A percentile compares a stretch with the other conserved stretches of the same genome.
phyloP scores from a whole-genome alignment of 2,329 filamentous ascomycete genomes.

The Sordariomycetes sp. region DNA sequence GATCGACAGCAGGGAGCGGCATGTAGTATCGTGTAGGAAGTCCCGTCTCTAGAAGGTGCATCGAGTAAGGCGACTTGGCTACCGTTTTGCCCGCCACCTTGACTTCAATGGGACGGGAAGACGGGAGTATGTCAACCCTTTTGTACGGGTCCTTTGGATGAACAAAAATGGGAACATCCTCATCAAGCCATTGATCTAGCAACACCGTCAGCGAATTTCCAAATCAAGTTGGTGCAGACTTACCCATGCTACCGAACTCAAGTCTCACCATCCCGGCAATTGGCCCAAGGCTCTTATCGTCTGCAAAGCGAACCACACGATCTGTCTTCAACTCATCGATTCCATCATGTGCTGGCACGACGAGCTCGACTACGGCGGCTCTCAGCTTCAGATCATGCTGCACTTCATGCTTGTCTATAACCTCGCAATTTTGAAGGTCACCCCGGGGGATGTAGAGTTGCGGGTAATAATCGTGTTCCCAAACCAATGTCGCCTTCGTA shows the following conservation, averaged over 20 bases:
- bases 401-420: conserved; percentile 16
- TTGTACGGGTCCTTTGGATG: conserved; percentile 63
- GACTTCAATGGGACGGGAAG: conserved; percentile 42
- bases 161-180: conserved; percentile 47
- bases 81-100: conserved; percentile 35
- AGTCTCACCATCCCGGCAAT: conserved; percentile 22
- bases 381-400: conserved; percentile 11
- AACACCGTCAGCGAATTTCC: too few relatives aligned
- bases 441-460: conserved; percentile 29
- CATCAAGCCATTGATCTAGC: conserved; percentile 36
- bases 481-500: conserved; percentile 24
- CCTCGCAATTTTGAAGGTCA: conserved; percentile 17
- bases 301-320: conserved; percentile 26
- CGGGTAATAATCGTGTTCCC: conserved; percentile 39
- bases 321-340: conserved; percentile 17
- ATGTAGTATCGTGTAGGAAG: conserved; percentile 52
- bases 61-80: conserved; percentile 31
- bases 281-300: conserved; percentile 23
- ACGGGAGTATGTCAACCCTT: conserved; percentile 51
- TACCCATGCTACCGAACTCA: conserved; percentile 25
- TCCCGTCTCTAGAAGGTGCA: conserved; percentile 53
- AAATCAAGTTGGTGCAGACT: too few relatives aligned
- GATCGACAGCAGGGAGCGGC: conserved; percentile 39
- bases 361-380: conserved; percentile 20
- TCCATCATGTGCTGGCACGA: conserved; percentile 14